A percentile compares a stretch with the other conserved stretches of the same genome.
Conservation (phyloP, 192 early-diverging fungal species). For the Coemansia umbellata region DNA sequence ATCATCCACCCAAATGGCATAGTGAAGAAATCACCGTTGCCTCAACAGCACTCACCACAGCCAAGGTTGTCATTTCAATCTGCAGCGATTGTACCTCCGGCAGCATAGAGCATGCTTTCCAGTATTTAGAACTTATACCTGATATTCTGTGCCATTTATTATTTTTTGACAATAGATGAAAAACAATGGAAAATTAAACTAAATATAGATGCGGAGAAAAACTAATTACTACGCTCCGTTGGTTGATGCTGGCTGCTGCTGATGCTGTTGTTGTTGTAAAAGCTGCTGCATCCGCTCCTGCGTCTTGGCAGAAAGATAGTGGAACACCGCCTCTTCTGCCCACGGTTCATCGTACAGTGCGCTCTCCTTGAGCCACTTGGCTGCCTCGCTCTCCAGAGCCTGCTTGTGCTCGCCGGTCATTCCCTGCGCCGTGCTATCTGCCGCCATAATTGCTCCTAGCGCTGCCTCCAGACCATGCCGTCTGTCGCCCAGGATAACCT, state of each 20-base stretch:
- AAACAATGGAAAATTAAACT: neutral
- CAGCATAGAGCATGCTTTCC: no score
- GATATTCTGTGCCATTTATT: no score
- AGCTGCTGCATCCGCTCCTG: conserved; percentile 51
- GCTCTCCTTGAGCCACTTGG: conserved; percentile 50
- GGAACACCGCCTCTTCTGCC: conserved; percentile 88
- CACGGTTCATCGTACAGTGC: conserved; percentile 53
- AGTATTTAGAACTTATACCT: no score
- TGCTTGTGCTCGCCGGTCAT: conserved; percentile 27
- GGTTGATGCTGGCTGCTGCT: conserved; percentile 20
- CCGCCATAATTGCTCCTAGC: conserved; percentile 38
- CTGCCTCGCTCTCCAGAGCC: conserved; percentile 30
- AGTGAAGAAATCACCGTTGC: no score
- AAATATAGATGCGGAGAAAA: neutral
- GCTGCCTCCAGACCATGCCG: conserved; percentile 46
- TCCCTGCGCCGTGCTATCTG: conserved; percentile 21
- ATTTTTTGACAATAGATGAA: neutral
- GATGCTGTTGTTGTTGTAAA: conserved; percentile 33
- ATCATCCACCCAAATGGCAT: no score
- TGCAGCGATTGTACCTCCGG: no score
- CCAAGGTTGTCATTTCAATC: no score
- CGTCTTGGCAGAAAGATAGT: conserved; percentile 75
- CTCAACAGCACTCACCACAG: no score
- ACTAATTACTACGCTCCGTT: neutral
- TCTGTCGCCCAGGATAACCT: conserved; percentile 58